Base-by-base conservation (phyloP, 352 stramenopile genomes). In the Chrysophaeum taylorii region DNA sequence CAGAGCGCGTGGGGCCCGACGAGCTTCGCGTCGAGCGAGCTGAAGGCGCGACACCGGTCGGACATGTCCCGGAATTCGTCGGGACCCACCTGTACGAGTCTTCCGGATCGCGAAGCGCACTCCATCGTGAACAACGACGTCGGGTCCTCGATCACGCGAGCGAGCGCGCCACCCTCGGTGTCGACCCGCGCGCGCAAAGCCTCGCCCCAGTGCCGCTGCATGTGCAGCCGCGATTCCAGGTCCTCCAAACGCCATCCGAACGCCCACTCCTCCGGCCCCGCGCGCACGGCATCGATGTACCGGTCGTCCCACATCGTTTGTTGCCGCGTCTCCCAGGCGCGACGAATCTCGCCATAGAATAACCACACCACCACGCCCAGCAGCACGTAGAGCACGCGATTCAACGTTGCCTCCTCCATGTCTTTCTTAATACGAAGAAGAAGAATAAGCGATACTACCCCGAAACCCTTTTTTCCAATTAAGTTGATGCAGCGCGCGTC, bases 61-160 rank as follows among this genome's bases (percentile, higher is more conserved):
- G 57, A 5, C 57, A 66, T 66, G 57, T 66, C 57, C 2, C 57
- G 57, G 57, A 66, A 66, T 36, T 42, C 57, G 57, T 66, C 57
- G 33, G 57, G 57, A 9, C 57, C 57, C 12, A 66, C 57, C 18
- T 66, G 57, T 9, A 66, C 57, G 33, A 41, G 4, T 1, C 36
- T 15, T 18, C 57, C 35, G 12, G 12, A 18, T n/a, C 57, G 31
- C 33, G 57, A 42, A 5, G 36, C 31, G 57, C 57, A 66, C 31
- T 66, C 14, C 33, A 66, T 9, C 57, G 57, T 66, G 16, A 45
- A 16, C 16, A 45, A 66, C 2, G 31, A 31, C 1, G 9, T 35
- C 2, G n/a, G 33, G 33, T 66, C 5, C 5, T 12, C 25, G 7
- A 25, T 33, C 48, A 21, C 48, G 5, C 18, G 18, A 4, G 18